These are phyloP conservation scores for Sugiyamaella mastotermitis DNA, from an alignment of 805 yeast species.

Conservation along the genomic window DNA sequence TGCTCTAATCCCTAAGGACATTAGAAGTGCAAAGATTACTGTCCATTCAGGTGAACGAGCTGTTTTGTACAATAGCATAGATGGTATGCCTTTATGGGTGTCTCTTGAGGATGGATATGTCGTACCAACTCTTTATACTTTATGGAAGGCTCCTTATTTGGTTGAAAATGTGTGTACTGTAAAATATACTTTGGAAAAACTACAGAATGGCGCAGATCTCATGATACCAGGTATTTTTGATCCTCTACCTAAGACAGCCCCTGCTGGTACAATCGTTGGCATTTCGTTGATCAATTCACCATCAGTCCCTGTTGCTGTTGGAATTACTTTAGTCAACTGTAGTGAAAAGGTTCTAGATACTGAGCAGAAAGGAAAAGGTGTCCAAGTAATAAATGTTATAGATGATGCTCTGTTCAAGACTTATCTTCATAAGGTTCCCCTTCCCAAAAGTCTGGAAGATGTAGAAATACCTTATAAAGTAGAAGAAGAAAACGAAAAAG, in stretches of 20 bases:
- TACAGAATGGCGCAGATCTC: constrained; percentile 68
- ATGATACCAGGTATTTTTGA: constrained; percentile 42
- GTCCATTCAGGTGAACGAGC: constrained; percentile 48
- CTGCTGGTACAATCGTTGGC: constrained; percentile 60
- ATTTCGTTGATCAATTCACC: constrained; percentile 61
- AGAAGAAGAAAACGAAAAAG: neutral
- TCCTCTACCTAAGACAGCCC: constrained; percentile 47
- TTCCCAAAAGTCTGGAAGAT: constrained; percentile 35
- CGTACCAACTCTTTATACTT: constrained; percentile 62
- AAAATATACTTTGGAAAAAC: constrained; percentile 59
- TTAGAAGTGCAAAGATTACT: constrained; percentile 61
- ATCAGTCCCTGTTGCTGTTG: constrained; percentile 64
- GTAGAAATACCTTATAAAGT: neutral
- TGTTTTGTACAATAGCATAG: constrained; percentile 55
- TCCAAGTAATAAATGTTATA: constrained; percentile 57
- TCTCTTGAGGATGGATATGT: constrained; percentile 41
- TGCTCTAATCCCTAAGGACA: constrained; percentile 42
- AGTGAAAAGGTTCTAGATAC: constrained; percentile 31
- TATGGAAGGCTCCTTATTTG: constrained; percentile 63
- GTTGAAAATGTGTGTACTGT: constrained; percentile 70
- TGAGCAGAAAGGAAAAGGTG: constrained; percentile 77
- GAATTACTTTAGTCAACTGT: constrained; percentile 41
- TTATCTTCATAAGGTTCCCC: constrained; percentile 40
- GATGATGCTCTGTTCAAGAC: constrained; percentile 58
- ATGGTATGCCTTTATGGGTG: constrained; percentile 62